Evolutionary conservation across 805 yeast genomes (phyloP).

Genomic region (Wickerhamomyces sydowiorum): DNA sequence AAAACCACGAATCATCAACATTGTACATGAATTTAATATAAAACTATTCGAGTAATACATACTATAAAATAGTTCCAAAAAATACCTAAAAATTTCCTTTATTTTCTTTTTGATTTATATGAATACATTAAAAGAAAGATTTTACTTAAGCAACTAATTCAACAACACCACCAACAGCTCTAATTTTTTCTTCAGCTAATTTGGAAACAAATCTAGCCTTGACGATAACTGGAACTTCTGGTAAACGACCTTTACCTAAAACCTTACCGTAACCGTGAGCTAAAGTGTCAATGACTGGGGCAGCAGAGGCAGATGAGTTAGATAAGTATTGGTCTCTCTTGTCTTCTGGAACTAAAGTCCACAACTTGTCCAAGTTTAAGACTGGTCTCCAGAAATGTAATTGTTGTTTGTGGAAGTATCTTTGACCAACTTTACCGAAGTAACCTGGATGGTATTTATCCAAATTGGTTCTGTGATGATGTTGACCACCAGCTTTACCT

Average conservation of each 20-base stretch:
- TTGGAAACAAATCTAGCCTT: constrained; percentile 99
- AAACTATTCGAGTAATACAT: too few species aligned
- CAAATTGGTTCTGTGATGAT: constrained; percentile 99
- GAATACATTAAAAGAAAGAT: background rate
- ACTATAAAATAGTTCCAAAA: background rate
- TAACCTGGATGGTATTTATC: constrained; percentile 99
- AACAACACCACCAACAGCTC: constrained; percentile 99
- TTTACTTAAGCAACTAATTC: constrained; percentile 88
- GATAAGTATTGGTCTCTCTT: constrained; percentile 91
- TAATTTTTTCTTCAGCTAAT: constrained; percentile 99
- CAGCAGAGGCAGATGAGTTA: constrained; percentile 79
- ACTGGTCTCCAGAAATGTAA: constrained; percentile 97
- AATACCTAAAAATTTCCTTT: background rate
- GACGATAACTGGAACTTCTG: constrained; percentile 97
- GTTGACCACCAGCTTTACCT: constrained; percentile 99
- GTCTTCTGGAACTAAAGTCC: constrained; percentile 93
- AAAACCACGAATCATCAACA: too few species aligned
- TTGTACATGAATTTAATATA: too few species aligned
- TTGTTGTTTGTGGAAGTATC: constrained; percentile 96
- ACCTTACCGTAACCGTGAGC: constrained; percentile 99
- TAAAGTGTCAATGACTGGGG: constrained; percentile 98
- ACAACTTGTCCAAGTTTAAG: constrained; percentile 95
- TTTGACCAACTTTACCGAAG: constrained; percentile 99
- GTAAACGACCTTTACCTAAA: constrained; percentile 98
- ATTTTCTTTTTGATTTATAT: background rate